Evolutionary conservation across 1,284 basidiomycete genomes (phyloP).

Genomic region (Blastosporella zonata): DNA sequence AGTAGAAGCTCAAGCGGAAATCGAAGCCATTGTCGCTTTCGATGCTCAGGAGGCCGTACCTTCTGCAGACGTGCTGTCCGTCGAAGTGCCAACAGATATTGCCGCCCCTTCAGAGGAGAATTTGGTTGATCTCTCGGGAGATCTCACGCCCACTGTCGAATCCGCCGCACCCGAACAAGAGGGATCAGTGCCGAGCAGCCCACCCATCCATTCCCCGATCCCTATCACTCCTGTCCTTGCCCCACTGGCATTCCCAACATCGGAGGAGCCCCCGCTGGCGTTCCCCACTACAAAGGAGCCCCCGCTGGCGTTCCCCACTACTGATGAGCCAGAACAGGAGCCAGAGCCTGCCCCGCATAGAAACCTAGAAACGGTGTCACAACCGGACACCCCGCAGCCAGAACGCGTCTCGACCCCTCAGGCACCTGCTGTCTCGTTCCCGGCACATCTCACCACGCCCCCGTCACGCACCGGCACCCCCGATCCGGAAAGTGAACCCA

Average conservation of each 20-base stretch:
- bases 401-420: slow-evolving; percentile 24
- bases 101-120: neutral
- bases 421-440: slow-evolving; percentile 49
- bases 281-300: slow-evolving; percentile 34
- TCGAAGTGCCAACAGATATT: slow-evolving; percentile 3
- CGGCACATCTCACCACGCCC: slow-evolving; percentile 39
- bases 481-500: slow-evolving; percentile 67
- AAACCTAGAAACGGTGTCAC: neutral
- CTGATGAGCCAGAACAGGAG: slow-evolving; percentile 26
- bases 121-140: slow-evolving; percentile 1
- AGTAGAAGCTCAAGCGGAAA: slow-evolving; percentile 12
- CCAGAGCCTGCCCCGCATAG: slow-evolving; percentile 3
- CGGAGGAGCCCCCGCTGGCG: slow-evolving; percentile 26
- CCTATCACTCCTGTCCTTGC: slow-evolving; percentile 13
- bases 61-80: slow-evolving; percentile 9
- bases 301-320: slow-evolving; percentile 33
- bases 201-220: slow-evolving; percentile 18
- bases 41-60: slow-evolving; percentile 11
- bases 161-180: slow-evolving; percentile 34
- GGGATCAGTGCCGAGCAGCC: slow-evolving; percentile 24
- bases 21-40: slow-evolving; percentile 2
- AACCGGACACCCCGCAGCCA: slow-evolving; percentile 17
- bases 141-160: slow-evolving; percentile 29
- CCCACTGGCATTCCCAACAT: slow-evolving; percentile 34
- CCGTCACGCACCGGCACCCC: slow-evolving; percentile 55